Percentiles rank a stretch among this genome's conserved stretches.
These are phyloP conservation scores for Colletotrichum eremochloae DNA, from an alignment of 2,329 filamentous ascomycete genomes.

Conservation along the genomic window DNA sequence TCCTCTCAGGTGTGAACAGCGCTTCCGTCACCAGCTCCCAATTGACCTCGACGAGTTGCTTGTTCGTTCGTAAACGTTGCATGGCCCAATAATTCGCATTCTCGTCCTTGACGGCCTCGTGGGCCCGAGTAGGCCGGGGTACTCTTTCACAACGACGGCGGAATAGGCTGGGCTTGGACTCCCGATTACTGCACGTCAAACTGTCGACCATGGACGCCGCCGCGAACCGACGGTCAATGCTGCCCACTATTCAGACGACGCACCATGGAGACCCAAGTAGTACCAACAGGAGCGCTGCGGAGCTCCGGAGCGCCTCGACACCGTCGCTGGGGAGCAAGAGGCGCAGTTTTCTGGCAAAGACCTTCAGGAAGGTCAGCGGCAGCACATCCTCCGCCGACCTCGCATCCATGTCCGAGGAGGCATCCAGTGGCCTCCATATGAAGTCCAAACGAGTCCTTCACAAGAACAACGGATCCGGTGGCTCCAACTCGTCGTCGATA, in stretches of 20 bases:
- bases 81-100: constrained; percentile 40
- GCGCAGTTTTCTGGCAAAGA: constrained; percentile 42
- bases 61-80: constrained; percentile 12
- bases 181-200: constrained; percentile 25
- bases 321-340: constrained; percentile 36
- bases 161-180: constrained; percentile 30
- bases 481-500: constrained; percentile 50
- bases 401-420: constrained; percentile 24
- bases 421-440: constrained; percentile 22
- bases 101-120: constrained; percentile 42
- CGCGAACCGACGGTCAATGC: constrained; percentile 36
- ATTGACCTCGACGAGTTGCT: constrained; percentile 27
- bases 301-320: constrained; percentile 35
- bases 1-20: constrained; percentile 1
- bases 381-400: constrained; percentile 40
- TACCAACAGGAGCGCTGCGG: constrained; percentile 21
- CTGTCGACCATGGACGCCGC: constrained; percentile 39
- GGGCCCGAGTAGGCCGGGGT: constrained; percentile 35
- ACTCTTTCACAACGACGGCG: constrained; percentile 21
- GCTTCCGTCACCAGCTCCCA: constrained; percentile 6
- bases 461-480: constrained; percentile 49
- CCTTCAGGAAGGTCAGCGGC: constrained; percentile 43
- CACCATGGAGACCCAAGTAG: constrained; percentile 33
- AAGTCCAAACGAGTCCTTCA: constrained; percentile 47
- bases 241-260: constrained; percentile 41